phyloP scores from a whole-genome alignment of 495 filamentous ascomycete species.

The Penicillium soppii region DNA sequence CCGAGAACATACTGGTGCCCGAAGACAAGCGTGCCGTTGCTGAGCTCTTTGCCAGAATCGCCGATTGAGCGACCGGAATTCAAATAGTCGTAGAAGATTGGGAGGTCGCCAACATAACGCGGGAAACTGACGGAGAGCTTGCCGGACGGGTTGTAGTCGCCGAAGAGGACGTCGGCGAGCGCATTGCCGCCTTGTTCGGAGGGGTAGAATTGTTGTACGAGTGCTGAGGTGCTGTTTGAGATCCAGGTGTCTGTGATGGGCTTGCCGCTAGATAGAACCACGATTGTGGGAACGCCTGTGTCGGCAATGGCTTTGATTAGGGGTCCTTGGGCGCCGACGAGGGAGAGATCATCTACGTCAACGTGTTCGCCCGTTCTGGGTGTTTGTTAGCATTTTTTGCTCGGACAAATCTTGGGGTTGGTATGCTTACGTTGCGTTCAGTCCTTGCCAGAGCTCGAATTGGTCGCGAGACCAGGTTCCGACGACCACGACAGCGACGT shows the following conservation, averaged over 20 bases:
- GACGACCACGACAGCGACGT: constrained; percentile 69
- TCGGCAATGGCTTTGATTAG: constrained; percentile 62
- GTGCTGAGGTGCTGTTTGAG: constrained; percentile 54
- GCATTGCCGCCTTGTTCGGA: constrained; percentile 62
- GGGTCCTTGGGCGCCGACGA: constrained; percentile 68
- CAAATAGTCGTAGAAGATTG: constrained; percentile 69
- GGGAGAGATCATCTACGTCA: constrained; percentile 57
- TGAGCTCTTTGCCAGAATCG: constrained; percentile 45
- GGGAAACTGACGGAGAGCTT: constrained; percentile 70
- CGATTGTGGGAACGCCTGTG: constrained; percentile 65
- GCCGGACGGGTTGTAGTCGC: constrained; percentile 62
- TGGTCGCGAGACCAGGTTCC: constrained; percentile 77
- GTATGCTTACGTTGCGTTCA: constrained; percentile 58
- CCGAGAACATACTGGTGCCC: constrained; percentile 66
- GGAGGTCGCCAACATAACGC: constrained; percentile 60
- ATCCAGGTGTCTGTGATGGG: constrained; percentile 70
- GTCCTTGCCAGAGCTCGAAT: constrained; percentile 60
- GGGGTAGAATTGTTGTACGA: constrained; percentile 71
- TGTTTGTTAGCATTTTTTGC: not conserved
- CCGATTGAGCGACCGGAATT: constrained; percentile 59
- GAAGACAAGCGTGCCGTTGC: constrained; percentile 61
- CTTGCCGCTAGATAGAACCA: constrained; percentile 68
- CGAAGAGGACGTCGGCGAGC: constrained; percentile 67
- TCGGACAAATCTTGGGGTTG: not conserved
- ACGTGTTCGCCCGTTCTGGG: constrained; percentile 68